Evolutionary conservation across 805 yeast genomes (phyloP).

Genomic region (Candida oleophila): DNA sequence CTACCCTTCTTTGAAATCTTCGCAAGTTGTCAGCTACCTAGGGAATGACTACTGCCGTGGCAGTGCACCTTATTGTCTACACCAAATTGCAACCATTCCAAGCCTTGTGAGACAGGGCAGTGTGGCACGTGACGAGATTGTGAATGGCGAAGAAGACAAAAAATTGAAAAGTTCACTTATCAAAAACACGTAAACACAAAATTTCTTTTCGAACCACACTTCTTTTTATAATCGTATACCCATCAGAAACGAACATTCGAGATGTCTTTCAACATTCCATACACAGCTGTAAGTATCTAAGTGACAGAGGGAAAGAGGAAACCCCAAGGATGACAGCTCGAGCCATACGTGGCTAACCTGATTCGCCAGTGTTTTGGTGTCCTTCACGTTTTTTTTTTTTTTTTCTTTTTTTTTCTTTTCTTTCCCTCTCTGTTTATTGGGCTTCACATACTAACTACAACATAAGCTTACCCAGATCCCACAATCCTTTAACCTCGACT

Average conservation of each 20-base stretch:
- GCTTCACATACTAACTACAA: neutral
- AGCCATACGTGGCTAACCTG: too few relatives aligned
- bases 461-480: constrained; percentile 40
- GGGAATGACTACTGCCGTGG: too few relatives aligned
- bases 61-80: too few relatives aligned
- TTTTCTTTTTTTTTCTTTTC: neutral
- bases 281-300: constrained; percentile 8
- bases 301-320: neutral
- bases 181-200: neutral
- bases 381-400: neutral
- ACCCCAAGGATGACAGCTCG: neutral
- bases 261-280: constrained; percentile 4
- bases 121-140: neutral
- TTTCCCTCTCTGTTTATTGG: neutral
- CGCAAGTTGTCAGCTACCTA: too few relatives aligned
- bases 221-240: too few relatives aligned
- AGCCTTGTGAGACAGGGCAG: neutral
- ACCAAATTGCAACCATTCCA: too few relatives aligned
- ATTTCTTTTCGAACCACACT: too few relatives aligned
- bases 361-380: too few relatives aligned
- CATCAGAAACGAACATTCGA: neutral
- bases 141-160: neutral
- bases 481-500: constrained; percentile 48
- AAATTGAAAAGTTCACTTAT: neutral
- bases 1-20: too few relatives aligned